These are phyloP conservation scores for Ascosphaera pollenicola DNA, from an alignment of 2,329 filamentous ascomycete species.

Conservation along the genomic window DNA sequence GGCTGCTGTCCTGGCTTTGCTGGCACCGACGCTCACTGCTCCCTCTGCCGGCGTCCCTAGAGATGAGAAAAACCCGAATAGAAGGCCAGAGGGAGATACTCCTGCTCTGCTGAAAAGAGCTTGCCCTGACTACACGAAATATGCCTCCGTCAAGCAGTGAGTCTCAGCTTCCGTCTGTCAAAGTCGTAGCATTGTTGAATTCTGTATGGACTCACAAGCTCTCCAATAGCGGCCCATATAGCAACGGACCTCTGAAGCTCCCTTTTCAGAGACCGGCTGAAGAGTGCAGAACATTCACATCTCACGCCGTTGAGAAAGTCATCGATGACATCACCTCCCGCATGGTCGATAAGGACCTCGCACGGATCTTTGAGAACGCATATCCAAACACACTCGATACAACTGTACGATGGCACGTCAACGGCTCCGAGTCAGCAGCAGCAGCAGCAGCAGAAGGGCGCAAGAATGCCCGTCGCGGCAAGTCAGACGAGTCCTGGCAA, in stretches of 20 bases:
- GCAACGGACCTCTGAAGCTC: slow-evolving; percentile 53
- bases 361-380: slow-evolving; percentile 81
- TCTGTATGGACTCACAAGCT: slow-evolving; percentile 1
- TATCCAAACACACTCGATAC: slow-evolving; percentile 86
- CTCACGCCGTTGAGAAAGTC: slow-evolving; percentile 65
- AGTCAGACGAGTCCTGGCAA: slow-evolving; percentile 46
- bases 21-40: slow-evolving; percentile 1
- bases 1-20: not conserved
- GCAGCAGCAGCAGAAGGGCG: slow-evolving; percentile 6
- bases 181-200: slow-evolving; percentile 9
- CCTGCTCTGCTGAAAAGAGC: slow-evolving; percentile 5
- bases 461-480: slow-evolving; percentile 20
- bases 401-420: slow-evolving; percentile 68
- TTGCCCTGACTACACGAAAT: slow-evolving; percentile 11
- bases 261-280: slow-evolving; percentile 68
- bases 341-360: slow-evolving; percentile 69
- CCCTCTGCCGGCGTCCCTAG: not conserved
- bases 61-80: no score
- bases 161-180: slow-evolving; percentile 29
- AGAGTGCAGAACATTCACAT: slow-evolving; percentile 75
- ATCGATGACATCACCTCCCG: slow-evolving; percentile 61
- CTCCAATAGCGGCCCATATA: slow-evolving; percentile 45
- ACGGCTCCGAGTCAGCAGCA: slow-evolving; percentile 24
- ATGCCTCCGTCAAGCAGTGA: slow-evolving; percentile 9
- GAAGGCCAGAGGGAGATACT: not conserved